These are phyloP conservation scores for Nymphaea colorata DNA, from an alignment of 164 flowering plant species.

Conservation along the genomic window DNA sequence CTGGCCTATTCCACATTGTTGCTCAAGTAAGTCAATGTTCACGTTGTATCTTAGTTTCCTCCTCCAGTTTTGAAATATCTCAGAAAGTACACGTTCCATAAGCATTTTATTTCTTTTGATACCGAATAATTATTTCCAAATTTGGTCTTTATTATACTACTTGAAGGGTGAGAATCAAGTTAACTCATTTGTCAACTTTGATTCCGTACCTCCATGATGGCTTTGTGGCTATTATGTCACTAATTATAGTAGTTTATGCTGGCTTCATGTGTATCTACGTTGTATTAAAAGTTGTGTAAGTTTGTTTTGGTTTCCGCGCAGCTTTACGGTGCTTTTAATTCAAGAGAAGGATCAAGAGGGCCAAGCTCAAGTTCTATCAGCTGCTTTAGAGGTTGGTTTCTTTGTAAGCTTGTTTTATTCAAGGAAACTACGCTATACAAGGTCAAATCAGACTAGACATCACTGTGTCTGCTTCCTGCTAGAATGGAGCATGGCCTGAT, in stretches of 20 bases:
- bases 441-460: not conserved
- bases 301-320: conserved; percentile 10
- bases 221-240: too few relatives aligned
- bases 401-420: not conserved
- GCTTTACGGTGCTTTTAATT: conserved; percentile 78
- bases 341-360: conserved; percentile 78
- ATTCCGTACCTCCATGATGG: too few relatives aligned
- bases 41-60: not conserved
- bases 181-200: too few relatives aligned
- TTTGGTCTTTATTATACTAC: too few relatives aligned
- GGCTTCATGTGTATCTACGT: too few relatives aligned
- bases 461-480: not conserved
- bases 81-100: not conserved
- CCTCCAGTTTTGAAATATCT: not conserved
- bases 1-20: conserved; percentile 70
- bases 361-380: conserved; percentile 92
- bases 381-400: conserved; percentile 61
- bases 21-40: conserved; percentile 57
- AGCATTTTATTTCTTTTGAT: too few relatives aligned
- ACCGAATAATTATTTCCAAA: too few relatives aligned
- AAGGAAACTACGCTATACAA: not conserved
- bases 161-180: too few relatives aligned
- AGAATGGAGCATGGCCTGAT: not conserved
- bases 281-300: too few relatives aligned
- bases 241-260: too few relatives aligned